Evolutionary conservation across 2,329 filamentous ascomycete genomes (phyloP), one percentile per base, ranked within the genome.

Genomic region (Calycina marina): DNA sequence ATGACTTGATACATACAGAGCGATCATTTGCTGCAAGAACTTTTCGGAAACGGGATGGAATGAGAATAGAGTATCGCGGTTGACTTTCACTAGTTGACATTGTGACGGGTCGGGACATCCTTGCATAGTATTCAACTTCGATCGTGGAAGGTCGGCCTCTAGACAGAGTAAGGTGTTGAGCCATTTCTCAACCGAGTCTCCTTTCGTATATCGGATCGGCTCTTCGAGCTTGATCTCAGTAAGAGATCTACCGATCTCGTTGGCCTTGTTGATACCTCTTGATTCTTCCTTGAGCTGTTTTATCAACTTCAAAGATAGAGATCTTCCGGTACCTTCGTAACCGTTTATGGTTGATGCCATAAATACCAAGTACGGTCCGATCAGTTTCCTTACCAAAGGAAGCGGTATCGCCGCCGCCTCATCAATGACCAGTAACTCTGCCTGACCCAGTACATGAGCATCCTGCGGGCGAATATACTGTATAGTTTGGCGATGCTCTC

Each of bases 271-370:
- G 12, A 67, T 67, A 24, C 73, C 72, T 46, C 81, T 69, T 18
- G 88, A 92, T 53, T 98, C 86, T 49, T 98, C 88, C 37, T 90
- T 77, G 14, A 98, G 71, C 57, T 98, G 88, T 55, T 96, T 92
- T 42, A 98, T 94, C 43, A 98, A 67, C 60, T 98, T 98, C 33
- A 98, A 63, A 1, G 90, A 96, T 4, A 98, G 67, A 1, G 90
- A 96, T 36, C 90, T 75, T 25, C 90, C 90, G 5, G 90, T 98
- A 35, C 90, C 90, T 61, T 98, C 90, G 54, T 98, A 98, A 37
- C 90, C 90, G 52, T 96, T 96, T 60, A 98, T 94, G 2, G 90
- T 98, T 1, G 90, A 98, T 1, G 92, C 85, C 90, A 98, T 96
- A 58, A 98, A 98, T 6, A 96, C 85, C 22, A 98, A 65, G 56